Percentiles rank a stretch among this genome's conserved stretches.
Evolutionary conservation across 768 basidiomycete species (phyloP).

Genomic region (Lactifluus rugatus): DNA sequence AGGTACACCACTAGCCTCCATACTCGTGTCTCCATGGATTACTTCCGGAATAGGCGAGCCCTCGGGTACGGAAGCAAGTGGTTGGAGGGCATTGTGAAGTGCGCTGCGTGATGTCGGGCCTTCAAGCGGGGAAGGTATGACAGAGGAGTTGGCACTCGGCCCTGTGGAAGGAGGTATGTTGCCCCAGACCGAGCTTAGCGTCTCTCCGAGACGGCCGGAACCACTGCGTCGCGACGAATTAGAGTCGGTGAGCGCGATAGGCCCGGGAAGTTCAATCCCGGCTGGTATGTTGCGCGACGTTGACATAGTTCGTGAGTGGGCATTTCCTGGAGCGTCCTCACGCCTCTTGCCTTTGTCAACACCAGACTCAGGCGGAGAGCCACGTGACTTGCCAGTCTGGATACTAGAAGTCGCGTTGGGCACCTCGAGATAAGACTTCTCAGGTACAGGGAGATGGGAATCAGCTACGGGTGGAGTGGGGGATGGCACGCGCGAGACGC

Average conservation of each 20-base stretch:
- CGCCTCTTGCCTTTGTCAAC: conserved; percentile 24
- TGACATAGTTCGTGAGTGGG: conserved; percentile 6
- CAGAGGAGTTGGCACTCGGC: conserved; percentile 13
- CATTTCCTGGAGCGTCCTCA: conserved; percentile 15
- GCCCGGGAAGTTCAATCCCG: conserved; percentile 28
- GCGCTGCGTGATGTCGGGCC: conserved; percentile 23
- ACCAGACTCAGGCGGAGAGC: conserved; percentile 18
- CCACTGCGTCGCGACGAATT: conserved; percentile 32
- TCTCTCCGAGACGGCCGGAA: conserved; percentile 32
- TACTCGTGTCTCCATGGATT: not conserved
- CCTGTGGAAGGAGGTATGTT: conserved; percentile 9
- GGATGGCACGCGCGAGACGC: conserved; percentile 47
- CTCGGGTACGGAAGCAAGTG: conserved; percentile 18
- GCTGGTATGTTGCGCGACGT: conserved; percentile 20
- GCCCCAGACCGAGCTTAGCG: conserved; percentile 44
- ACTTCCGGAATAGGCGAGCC: conserved; percentile 15
- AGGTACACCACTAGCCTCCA: not conserved
- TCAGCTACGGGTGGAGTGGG: conserved; percentile 26
- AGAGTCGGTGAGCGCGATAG: conserved; percentile 24
- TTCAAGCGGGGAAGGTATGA: conserved; percentile 23
- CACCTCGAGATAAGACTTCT: conserved; percentile 24
- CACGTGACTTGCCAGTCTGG: conserved; percentile 17
- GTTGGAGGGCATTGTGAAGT: conserved; percentile 22
- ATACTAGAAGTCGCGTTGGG: conserved; percentile 13
- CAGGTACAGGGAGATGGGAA: conserved; percentile 23